Percentiles rank a stretch among this genome's conserved stretches.
These are phyloP conservation scores for Breviolum minutum DNA, from an alignment of 73 alveolate species.

Conservation along the genomic window DNA sequence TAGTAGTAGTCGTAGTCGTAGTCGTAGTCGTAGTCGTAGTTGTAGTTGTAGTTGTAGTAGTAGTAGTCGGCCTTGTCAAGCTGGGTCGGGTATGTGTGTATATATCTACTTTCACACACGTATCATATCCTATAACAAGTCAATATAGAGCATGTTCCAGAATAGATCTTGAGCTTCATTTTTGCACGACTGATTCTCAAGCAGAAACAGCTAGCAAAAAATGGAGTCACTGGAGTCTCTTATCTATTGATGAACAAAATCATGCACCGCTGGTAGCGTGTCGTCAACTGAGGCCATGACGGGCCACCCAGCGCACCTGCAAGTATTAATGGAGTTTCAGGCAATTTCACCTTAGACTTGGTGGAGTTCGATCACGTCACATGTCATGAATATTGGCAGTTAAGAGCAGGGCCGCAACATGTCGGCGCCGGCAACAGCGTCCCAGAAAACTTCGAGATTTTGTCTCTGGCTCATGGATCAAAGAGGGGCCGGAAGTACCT, in stretches of 20 bases:
- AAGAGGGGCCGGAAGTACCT: background rate
- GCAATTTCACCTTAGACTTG: background rate
- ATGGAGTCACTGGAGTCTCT: too few relatives aligned
- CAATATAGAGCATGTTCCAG: background rate
- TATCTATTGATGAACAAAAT: too few relatives aligned
- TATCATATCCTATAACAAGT: background rate
- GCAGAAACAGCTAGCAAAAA: background rate
- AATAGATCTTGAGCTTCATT: background rate
- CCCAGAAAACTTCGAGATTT: slow-evolving; percentile 48
- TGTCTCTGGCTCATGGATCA: background rate
- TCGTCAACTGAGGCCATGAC: background rate
- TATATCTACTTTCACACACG: background rate
- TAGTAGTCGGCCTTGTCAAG: background rate
- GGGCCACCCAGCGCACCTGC: slow-evolving; percentile 76
- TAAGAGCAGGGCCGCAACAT: background rate
- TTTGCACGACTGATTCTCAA: background rate
- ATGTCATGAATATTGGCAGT: too few relatives aligned
- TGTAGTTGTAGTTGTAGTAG: background rate
- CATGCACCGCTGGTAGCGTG: too few relatives aligned
- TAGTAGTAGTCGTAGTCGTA: background rate
- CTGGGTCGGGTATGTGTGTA: background rate
- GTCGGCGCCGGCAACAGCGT: slow-evolving; percentile 49
- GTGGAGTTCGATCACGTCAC: too few relatives aligned
- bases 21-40: background rate
- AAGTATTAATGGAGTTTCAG: slow-evolving; percentile 43